A percentile compares a stretch with the other conserved stretches of the same genome.
These are phyloP conservation scores for Daedaleopsis nitida DNA, from an alignment of 768 basidiomycete species.

Conservation along the genomic window DNA sequence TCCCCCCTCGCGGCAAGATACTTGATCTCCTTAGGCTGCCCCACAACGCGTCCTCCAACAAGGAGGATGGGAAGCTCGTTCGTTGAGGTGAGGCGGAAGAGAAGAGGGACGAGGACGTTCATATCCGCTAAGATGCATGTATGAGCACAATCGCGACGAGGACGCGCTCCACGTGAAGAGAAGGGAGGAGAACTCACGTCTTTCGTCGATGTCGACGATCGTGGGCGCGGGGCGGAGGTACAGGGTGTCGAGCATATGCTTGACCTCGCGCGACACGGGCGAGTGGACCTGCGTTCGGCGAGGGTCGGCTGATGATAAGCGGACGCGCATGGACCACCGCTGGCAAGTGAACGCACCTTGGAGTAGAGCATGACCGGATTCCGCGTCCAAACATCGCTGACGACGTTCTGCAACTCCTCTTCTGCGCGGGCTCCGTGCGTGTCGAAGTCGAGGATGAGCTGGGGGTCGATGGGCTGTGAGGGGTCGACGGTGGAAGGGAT, in stretches of 20 bases:
- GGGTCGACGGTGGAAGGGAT: slow-evolving; percentile 72
- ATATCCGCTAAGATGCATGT: slow-evolving; percentile 51
- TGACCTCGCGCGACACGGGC: slow-evolving; percentile 65
- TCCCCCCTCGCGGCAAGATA: slow-evolving; percentile 51
- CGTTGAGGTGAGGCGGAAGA: slow-evolving; percentile 58
- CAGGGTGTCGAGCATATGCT: slow-evolving; percentile 54
- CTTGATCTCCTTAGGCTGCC: slow-evolving; percentile 49
- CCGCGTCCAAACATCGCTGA: slow-evolving; percentile 67
- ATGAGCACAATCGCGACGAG: neutral
- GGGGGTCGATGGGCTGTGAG: slow-evolving; percentile 66
- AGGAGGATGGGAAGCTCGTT: slow-evolving; percentile 66
- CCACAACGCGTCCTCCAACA: slow-evolving; percentile 60
- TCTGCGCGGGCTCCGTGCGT: slow-evolving; percentile 61
- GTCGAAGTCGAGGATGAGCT: slow-evolving; percentile 83
- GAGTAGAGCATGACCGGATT: slow-evolving; percentile 78
- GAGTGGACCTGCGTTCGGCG: slow-evolving; percentile 55
- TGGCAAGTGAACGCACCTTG: slow-evolving; percentile 46
- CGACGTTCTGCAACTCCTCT: slow-evolving; percentile 60
- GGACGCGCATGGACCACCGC: neutral
- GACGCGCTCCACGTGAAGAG: neutral
- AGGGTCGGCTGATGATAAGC: neutral
- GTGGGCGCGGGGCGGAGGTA: slow-evolving; percentile 63
- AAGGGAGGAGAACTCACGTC: slow-evolving; percentile 37
- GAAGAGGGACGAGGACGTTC: slow-evolving; percentile 59
- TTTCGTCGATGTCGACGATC: slow-evolving; percentile 71